Evolutionary conservation across 108 stramenopile species (phyloP), one percentile per base, ranked within the genome.

Genomic region (Licmophora abbreviata): DNA sequence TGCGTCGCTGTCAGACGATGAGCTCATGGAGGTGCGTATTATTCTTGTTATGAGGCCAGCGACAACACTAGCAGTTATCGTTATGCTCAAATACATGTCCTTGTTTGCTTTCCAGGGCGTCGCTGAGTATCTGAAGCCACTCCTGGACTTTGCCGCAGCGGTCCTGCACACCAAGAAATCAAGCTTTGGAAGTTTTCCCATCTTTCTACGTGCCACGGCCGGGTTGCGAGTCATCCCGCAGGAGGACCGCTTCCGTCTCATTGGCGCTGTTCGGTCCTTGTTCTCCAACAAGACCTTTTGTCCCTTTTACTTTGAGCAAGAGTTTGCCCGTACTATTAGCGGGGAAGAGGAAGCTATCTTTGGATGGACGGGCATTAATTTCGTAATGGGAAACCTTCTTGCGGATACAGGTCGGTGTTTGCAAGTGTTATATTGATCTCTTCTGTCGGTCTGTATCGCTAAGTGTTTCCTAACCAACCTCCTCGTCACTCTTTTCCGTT

Each of bases 321-420:
- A 80, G 36, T 71, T 75, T 54, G 94, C 93, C 1, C 61, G 94
- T 25, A 72, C 76, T 4, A 68, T 97, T 12, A 69, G 72, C 8
- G 96, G 96, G 15, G 96, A 97, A 69, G 96, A 97, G 62, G 96
- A 95, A 53, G 90, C 79, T 2, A 73, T 86, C 15, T 95, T 77
- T 66, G 90, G 80, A 1, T 95, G 91, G 88, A 44, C 84, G 1
- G 85, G 78, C 15, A 64, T 81, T 3, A 93, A 95, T 58, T 95
- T 79, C 61, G 33, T 86, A 12, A 58, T 73, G 60, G 89, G 80
- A n/a, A 67, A 52, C 48, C 67, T 91, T 30, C 35, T 81, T 25
- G 37, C 68, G 44, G 76, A 74, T 38, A n/a, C n/a, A n/a, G n/a
- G n/a, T n/a, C n/a, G n/a, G n/a, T n/a, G n/a, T n/a, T n/a, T n/a